A percentile compares a stretch with the other conserved stretches of the same genome.
Conservation (phyloP, 306 rosid species). For the Coriaria nepalensis region DNA sequence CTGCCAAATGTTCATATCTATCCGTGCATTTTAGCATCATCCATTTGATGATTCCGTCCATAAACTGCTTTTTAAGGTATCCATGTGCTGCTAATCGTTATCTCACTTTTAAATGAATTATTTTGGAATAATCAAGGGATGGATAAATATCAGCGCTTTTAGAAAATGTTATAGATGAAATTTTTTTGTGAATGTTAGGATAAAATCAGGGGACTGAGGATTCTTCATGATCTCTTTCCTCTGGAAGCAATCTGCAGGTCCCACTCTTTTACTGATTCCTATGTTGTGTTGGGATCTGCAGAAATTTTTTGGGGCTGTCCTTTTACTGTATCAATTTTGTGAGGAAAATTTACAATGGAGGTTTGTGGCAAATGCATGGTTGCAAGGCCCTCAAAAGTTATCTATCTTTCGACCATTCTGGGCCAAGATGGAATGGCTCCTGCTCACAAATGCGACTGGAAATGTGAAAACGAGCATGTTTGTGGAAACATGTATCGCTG, state of each 20-base stretch:
- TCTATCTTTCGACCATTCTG: conserved; percentile 83
- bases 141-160: too few relatives aligned
- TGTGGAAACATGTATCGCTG: conserved; percentile 92
- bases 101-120: too few relatives aligned
- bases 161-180: too few relatives aligned
- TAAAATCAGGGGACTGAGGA: too few relatives aligned
- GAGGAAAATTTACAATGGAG: conserved; percentile 38
- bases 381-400: conserved; percentile 70
- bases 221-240: not conserved
- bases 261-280: conserved; percentile 33
- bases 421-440: conserved; percentile 51
- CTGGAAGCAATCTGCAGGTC: not conserved
- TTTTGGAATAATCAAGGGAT: too few relatives aligned
- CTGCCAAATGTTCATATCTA: too few relatives aligned
- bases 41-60: too few relatives aligned
- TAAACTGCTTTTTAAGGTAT: too few relatives aligned
- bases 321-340: not conserved
- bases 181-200: too few relatives aligned
- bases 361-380: conserved; percentile 59
- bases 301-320: conserved; percentile 25
- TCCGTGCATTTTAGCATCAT: too few relatives aligned
- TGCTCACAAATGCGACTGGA: conserved; percentile 91
- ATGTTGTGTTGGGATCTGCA: conserved; percentile 49
- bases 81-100: too few relatives aligned
- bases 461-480: conserved; percentile 82